phyloP scores from a whole-genome alignment of 768 basidiomycete genomes.

The Royoungia palumana region DNA sequence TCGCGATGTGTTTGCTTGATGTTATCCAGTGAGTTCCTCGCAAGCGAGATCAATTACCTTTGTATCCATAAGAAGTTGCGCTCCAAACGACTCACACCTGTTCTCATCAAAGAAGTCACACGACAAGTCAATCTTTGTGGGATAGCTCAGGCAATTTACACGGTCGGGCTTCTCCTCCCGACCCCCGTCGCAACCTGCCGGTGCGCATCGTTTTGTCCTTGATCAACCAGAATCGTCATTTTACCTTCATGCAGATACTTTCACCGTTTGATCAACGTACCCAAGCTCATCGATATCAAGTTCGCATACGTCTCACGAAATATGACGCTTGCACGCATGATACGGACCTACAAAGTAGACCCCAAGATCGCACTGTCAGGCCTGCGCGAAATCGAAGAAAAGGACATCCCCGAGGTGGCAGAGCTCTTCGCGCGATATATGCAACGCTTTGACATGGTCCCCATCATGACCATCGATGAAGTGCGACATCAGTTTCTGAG shows the following conservation, averaged over 20 bases:
- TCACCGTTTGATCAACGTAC: constrained; percentile 88
- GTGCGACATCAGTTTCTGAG: constrained; percentile 84
- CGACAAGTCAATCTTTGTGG: constrained; percentile 86
- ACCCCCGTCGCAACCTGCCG: constrained; percentile 87
- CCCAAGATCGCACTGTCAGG: constrained; percentile 51
- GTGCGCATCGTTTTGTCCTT: constrained; percentile 37
- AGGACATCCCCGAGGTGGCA: constrained; percentile 67
- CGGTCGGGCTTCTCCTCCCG: constrained; percentile 88
- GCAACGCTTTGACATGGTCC: constrained; percentile 80
- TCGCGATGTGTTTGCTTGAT: constrained; percentile 3
- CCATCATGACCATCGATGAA: constrained; percentile 73
- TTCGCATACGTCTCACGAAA: constrained; percentile 86
- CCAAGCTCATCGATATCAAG: constrained; percentile 85
- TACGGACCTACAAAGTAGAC: constrained; percentile 68
- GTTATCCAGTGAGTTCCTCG: constrained; percentile 54
- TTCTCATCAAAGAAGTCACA: constrained; percentile 97
- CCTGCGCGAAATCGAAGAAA: constrained; percentile 84
- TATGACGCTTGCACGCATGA: constrained; percentile 90
- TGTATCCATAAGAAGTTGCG: constrained; percentile 97
- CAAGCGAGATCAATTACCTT: constrained; percentile 95
- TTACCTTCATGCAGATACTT: constrained; percentile 58
- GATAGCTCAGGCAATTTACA: constrained; percentile 97
- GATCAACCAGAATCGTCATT: not conserved
- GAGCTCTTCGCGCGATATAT: constrained; percentile 76
- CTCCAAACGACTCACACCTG: constrained; percentile 90